Percentiles rank a stretch among this genome's conserved stretches.
Evolutionary conservation across 2,329 filamentous ascomycete genomes (phyloP).

Genomic region (Clarireedia sp.): DNA sequence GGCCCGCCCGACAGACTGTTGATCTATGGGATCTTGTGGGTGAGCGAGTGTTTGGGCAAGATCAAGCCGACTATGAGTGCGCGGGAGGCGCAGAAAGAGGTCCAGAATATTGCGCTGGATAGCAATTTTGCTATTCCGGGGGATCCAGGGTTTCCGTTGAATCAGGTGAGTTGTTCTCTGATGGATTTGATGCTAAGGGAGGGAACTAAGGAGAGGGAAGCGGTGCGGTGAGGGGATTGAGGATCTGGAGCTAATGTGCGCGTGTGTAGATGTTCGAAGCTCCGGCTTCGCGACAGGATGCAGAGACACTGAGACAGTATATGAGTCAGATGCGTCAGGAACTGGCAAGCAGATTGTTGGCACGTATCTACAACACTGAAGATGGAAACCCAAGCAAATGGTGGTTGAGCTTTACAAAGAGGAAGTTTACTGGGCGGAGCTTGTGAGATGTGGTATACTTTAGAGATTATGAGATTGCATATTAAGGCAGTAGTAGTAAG

Average conservation of each 20-base stretch:
- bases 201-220: neutral
- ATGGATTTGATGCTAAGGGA: neutral
- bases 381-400: constrained; percentile 66
- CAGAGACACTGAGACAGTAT: constrained; percentile 82
- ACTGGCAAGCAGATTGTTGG: constrained; percentile 72
- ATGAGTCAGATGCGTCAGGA: constrained; percentile 91
- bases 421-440: constrained; percentile 98
- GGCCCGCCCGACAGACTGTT: constrained; percentile 88
- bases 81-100: constrained; percentile 59
- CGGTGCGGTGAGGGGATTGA: neutral
- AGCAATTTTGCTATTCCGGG: constrained; percentile 90
- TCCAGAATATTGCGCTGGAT: constrained; percentile 86
- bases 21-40: constrained; percentile 93
- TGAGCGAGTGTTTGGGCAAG: constrained; percentile 83
- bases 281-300: constrained; percentile 77
- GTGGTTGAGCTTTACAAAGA: constrained; percentile 98
- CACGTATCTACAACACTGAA: constrained; percentile 71
- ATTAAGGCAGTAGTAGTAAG: neutral
- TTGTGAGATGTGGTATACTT: constrained; percentile 40
- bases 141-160: constrained; percentile 85
- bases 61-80: constrained; percentile 66
- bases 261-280: constrained; percentile 72
- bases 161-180: constrained; percentile 56
- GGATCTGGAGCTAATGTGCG: neutral
- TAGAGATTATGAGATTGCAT: neutral